Base-by-base conservation (phyloP, 305 asterid species). In the Fraxinus sp. region DNA sequence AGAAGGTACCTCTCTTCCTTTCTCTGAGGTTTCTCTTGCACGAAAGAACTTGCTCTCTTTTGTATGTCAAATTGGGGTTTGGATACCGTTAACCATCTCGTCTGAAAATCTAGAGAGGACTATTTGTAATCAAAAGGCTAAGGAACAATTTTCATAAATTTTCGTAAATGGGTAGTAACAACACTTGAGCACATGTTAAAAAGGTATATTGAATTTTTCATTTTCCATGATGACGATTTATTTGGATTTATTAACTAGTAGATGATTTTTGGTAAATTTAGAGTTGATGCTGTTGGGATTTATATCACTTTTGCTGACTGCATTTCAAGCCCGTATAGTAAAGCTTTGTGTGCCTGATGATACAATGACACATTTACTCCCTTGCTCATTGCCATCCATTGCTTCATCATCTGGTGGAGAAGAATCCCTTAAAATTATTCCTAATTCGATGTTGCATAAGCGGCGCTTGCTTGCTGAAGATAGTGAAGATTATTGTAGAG, bases 211-310 rank as follows among this genome's bases (percentile, higher is more conserved):
- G 22, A 6, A 52, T 52, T 35, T 36, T 82, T 59, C 24, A 28
- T 80, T 78, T 80, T 57, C 20, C 28, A 68, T 20, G 33, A 62
- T 9, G 79, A 41, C 36, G 26, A 26, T 66, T 79, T 28, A 33
- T 73, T 75, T 84, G 5, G 80, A 13, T 39, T 64, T 84, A 46
- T 86, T 55, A 24, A 84, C 78, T 83, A 49, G 7, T 85, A 83
- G 79, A 78, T 77, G 49, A 37, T 79, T 76, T 64, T 78, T 73
- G 81, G 83, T 81, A 84, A 85, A 52, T 78, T 86, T 90, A 96
- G 99, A 96, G 88, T 79, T 96, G 92, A 96, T 96, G 98, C 92
- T 96, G 62, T 88, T 96, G 88, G 99, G 99, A 82, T 94, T 96
- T 87, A 96, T 96, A 85, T 96, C 99, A 4, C 93, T 96, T 78